A percentile compares a stretch with the other conserved stretches of the same genome.
These are phyloP conservation scores for Aegle marmelos DNA, from an alignment of 345 rosid genomes.

Conservation along the genomic window DNA sequence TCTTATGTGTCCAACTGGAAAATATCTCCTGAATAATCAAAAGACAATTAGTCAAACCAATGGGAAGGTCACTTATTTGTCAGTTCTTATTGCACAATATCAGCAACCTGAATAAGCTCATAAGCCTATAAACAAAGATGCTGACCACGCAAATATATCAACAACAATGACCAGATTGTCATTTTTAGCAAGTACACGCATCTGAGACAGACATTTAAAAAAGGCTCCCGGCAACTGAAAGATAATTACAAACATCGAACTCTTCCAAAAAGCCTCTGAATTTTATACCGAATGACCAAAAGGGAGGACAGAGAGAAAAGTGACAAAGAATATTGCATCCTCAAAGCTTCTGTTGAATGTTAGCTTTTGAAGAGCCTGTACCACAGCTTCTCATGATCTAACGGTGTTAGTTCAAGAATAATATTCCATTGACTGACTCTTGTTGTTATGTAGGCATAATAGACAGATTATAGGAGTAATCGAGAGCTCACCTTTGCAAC, in stretches of 20 bases:
- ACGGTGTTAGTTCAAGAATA: not conserved
- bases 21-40: slow-evolving; percentile 58
- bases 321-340: not conserved
- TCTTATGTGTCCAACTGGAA: slow-evolving; percentile 73
- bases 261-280: not conserved
- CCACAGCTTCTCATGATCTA: not conserved
- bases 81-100: not conserved
- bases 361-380: not conserved
- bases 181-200: not conserved
- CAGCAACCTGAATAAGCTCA: not conserved
- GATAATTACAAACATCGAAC: not conserved
- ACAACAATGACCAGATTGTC: not conserved
- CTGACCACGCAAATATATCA: not conserved
- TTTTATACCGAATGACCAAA: not conserved
- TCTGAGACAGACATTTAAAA: not conserved
- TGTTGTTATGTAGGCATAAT: not conserved
- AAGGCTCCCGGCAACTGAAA: not conserved
- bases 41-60: not conserved
- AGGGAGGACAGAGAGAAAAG: not conserved
- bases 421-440: not conserved
- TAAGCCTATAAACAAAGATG: not conserved
- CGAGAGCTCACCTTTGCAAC: slow-evolving; percentile 49
- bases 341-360: not conserved
- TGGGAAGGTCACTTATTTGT: not conserved
- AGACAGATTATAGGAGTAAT: not conserved